Evolutionary conservation across 176 grass and related monocot genomes (phyloP), one percentile per base, ranked within the genome.

Genomic region (Triticum dicoccoides): DNA sequence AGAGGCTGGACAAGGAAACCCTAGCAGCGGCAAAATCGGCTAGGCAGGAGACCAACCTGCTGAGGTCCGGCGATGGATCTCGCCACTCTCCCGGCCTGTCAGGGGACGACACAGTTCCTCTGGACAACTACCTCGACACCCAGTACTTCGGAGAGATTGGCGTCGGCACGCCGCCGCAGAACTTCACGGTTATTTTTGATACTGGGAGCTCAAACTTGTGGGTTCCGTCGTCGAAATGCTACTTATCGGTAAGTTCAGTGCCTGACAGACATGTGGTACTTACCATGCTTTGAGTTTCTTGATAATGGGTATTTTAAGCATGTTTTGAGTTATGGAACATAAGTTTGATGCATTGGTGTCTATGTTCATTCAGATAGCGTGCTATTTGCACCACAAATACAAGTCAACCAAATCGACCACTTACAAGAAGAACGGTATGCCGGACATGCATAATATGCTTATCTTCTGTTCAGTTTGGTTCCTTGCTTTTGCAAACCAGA

Each of bases 141-240:
- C 90, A 94, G 32, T 98, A 98, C 91, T 98, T 38, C 81, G 94
- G 91, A 80, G 89, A 89, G 69, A 86, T 96, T 0, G 89, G 94
- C 13, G 83, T 96, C 8, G 94, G 91, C 81, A 91, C 94, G 3
- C 94, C 94, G 18, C 21, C 87, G 5, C 91, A 96, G 61, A 96
- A 96, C 45, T 96, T 96, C 79, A 88, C 91, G 0, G 94, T 96
- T 20, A 96, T 96, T 61, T 96, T 96, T 4, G 94, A 96, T 67
- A 96, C 94, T 6, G 94, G 94, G 59, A 96, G 94, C 86, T 93
- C 94, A 23, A 96, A 96, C 65, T 64, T 96, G 78, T 96, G 94
- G 94, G 70, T 96, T 51, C 89, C 94, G 2, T 96, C 94, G 1
- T 81, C 82, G 0, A 96, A 91, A 88, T 96, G 94, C 69, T 86